Evolutionary conservation across 2,329 filamentous ascomycete genomes (phyloP), one percentile per base, ranked within the genome.

Genomic region (Colletotrichum tanaceti): DNA sequence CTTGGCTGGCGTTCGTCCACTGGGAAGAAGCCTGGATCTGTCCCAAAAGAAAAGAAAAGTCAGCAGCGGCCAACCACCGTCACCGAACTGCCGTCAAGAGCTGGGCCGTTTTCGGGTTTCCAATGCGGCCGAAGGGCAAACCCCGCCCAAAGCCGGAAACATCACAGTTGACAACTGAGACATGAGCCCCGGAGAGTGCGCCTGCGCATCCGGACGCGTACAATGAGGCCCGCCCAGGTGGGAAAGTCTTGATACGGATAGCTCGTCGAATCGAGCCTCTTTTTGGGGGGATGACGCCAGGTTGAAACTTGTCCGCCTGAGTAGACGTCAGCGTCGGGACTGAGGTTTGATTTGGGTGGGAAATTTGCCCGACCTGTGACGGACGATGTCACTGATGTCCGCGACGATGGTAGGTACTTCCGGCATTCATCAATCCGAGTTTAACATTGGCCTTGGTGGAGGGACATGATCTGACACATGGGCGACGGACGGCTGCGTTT

Each of bases 71-170:
- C 22, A 47, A 43, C 39, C 59, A n/a, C 10, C 14, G n/a, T 10
- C 41, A 46, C 46, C n/a, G n/a, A n/a, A n/a, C 41, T 11, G 16
- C n/a, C 16, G n/a, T 38, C 28, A 41, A 32, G 16, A 43, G 47
- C 44, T 43, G 58, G 24, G 35, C 49, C 53, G 47, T 68, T 68
- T 64, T 54, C 61, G 58, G 65, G 46, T n/a, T 54, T 6, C 58
- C 43, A 7, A 28, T 39, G 54, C 50, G 63, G 20, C 28, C 41
- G 22, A n/a, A 24, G 43, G 49, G 18, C 32, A 32, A 28, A 28
- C 9, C n/a, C 16, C 32, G 20, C 58, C 14, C n/a, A 61, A 46
- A 39, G 16, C 63, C 53, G 53, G 53, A 47, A 68, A 64, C 39
- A 53, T 47, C 53, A 46, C n/a, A 57, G 39, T n/a, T 47, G 20